These are phyloP conservation scores for Termitomyces sp. DNA, from an alignment of 768 basidiomycete species.

Conservation along the genomic window DNA sequence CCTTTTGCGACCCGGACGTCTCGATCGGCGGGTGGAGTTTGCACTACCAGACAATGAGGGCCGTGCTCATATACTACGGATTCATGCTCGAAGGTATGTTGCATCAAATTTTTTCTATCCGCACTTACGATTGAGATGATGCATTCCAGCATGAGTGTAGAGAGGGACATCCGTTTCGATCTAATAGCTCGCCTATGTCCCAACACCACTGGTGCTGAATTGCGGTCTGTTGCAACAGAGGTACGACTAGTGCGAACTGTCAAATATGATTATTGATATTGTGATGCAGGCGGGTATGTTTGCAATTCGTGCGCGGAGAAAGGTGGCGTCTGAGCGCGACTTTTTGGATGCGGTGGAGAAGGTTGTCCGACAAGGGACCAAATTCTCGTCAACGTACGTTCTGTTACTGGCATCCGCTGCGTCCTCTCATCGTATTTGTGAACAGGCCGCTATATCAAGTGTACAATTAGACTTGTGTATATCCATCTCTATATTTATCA, in stretches of 20 bases:
- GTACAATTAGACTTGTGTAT: conserved; percentile 66
- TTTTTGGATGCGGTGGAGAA: conserved; percentile 98
- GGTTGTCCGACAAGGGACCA: conserved; percentile 95
- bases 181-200: conserved; percentile 96
- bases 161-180: conserved; percentile 95
- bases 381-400: conserved; percentile 96
- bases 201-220: conserved; percentile 97
- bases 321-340: conserved; percentile 96
- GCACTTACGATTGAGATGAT: conserved; percentile 2
- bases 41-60: conserved; percentile 93
- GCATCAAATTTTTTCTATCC: background rate
- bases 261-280: background rate
- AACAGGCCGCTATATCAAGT: conserved; percentile 86
- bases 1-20: conserved; percentile 89
- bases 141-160: conserved; percentile 84
- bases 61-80: conserved; percentile 93
- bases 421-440: conserved; percentile 10
- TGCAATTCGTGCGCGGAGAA: conserved; percentile 93
- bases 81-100: conserved; percentile 86
- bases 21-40: conserved; percentile 98
- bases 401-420: background rate
- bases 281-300: conserved; percentile 94
- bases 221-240: conserved; percentile 96
- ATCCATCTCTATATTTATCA: conserved; percentile 14
- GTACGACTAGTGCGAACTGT: conserved; percentile 35